A percentile compares a stretch with the other conserved stretches of the same genome.
phyloP scores from a whole-genome alignment of 2,329 filamentous ascomycete genomes.

The Aspergillus phoenicis region DNA sequence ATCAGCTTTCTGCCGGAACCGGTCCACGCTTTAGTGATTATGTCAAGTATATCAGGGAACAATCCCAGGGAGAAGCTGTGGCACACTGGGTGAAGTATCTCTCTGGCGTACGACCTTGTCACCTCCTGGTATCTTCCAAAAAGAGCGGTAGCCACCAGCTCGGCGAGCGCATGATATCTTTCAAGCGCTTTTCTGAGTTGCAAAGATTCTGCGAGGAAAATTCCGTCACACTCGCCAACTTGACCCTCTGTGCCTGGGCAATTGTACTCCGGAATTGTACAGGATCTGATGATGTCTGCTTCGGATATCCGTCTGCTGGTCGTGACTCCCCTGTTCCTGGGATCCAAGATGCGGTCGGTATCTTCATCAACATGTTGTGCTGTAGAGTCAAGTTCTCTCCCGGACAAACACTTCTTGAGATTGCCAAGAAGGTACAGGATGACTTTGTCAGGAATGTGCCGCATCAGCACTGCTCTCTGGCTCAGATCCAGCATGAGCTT shows the following conservation, averaged over 20 bases:
- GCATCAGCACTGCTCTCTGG: constrained; percentile 55
- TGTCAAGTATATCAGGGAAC: constrained; percentile 36
- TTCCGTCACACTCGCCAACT: constrained; percentile 38
- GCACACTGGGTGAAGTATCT: constrained; percentile 42
- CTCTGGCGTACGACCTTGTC: constrained; percentile 22
- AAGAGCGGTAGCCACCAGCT: constrained; percentile 24
- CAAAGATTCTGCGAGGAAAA: constrained; percentile 36
- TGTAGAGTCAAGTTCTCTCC: constrained; percentile 48
- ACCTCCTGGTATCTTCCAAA: constrained; percentile 6
- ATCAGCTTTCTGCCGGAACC: constrained; percentile 27
- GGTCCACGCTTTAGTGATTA: constrained; percentile 42
- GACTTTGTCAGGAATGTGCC: constrained; percentile 52
- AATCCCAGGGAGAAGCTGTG: constrained; percentile 31
- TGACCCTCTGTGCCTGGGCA: constrained; percentile 44
- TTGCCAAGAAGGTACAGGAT: constrained; percentile 49
- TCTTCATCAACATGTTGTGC: constrained; percentile 60
- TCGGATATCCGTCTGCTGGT: constrained; percentile 46
- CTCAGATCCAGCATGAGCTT: constrained; percentile 50
- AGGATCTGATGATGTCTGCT: constrained; percentile 42
- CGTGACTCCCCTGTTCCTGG: constrained; percentile 50
- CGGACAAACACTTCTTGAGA: constrained; percentile 40
- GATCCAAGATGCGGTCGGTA: constrained; percentile 51
- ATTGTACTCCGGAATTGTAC: constrained; percentile 39
- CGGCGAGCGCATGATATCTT: constrained; percentile 32
- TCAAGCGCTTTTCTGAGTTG: constrained; percentile 34